These are phyloP conservation scores for Apiospora sp. DNA, from an alignment of 2,329 filamentous ascomycete species.

Conservation along the genomic window DNA sequence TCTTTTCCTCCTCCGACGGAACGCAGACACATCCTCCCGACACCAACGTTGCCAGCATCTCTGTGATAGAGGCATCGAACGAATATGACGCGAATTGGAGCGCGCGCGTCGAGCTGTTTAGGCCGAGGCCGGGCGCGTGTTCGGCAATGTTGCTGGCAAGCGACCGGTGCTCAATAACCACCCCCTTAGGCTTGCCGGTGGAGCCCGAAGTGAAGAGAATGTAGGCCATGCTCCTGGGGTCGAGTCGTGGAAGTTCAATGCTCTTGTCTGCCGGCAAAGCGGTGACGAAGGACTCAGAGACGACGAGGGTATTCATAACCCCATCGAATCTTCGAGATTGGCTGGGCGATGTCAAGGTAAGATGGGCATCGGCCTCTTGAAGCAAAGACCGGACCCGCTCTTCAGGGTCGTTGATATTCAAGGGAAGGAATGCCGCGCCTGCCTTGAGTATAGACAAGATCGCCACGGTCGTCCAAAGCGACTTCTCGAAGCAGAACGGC, in stretches of 20 bases:
- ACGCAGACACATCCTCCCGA: conserved; percentile 28
- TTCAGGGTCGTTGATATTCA: conserved; percentile 18
- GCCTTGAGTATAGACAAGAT: not conserved
- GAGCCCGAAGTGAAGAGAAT: conserved; percentile 18
- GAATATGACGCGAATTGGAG: conserved; percentile 28
- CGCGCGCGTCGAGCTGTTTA: conserved; percentile 29
- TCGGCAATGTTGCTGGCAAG: not conserved
- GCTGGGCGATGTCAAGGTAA: not conserved
- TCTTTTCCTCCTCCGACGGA: conserved; percentile 24
- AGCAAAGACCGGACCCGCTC: not conserved
- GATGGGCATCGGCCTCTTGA: not conserved
- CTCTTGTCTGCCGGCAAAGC: not conserved
- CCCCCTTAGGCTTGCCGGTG: conserved; percentile 25
- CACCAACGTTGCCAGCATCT: conserved; percentile 17
- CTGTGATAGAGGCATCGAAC: conserved; percentile 27
- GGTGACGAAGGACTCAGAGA: not conserved
- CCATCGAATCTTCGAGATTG: not conserved
- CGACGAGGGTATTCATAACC: not conserved
- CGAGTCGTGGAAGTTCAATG: not conserved
- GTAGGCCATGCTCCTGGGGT: not conserved
- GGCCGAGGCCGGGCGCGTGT: not conserved
- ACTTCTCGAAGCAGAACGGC: conserved; percentile 19
- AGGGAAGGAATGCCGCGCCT: conserved; percentile 13
- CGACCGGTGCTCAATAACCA: conserved; percentile 3
- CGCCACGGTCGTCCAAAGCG: conserved; percentile 12